Evolutionary conservation across 1,284 basidiomycete genomes (phyloP), one percentile per base, ranked within the genome.

Genomic region (Fomitopsis palustris): DNA sequence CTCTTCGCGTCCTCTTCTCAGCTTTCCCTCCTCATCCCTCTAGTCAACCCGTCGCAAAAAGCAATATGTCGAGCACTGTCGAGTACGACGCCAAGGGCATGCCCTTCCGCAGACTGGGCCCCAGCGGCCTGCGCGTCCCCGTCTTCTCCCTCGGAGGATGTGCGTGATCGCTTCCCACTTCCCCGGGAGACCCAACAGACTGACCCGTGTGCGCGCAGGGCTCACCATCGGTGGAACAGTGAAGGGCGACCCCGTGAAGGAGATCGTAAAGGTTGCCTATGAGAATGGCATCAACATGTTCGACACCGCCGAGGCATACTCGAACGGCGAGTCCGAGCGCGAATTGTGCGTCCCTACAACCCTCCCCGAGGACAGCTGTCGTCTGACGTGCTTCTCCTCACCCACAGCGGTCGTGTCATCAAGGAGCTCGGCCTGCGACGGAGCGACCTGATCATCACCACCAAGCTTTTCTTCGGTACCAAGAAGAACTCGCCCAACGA

Each of bases 141-240:
- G 69, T 93, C n/a, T 90, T 93, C 74, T 90, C 87, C 23, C 79
- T 92, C 45, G 92, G 92, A 61, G 89, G 89, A 73, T 94, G 91
- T 92, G 63, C 69, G 84, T 75, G 43, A 19, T 23, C 19, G 29
- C 33, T 19, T 31, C n/a, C n/a, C 12, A 0, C 6, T 12, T 14
- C 25, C 6, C 25, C 9, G 31, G 12, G 49, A 4, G n/a, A n/a
- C n/a, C 31, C 23, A 14, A 9, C 35, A 3, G 5, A 37, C 16
- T 37, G 8, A 16, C 17, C 16, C 38, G 21, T 52, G 47, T 27
- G 33, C 31, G 21, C 17, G 9, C 57, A 87, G 84, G 84, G 83
- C 72, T 87, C 37, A 90, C 87, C n/a, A 75, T 90, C 42, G 90
- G 90, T 54, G 83, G 80, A 29, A 85, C 86, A 7, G 83, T 90